These are phyloP conservation scores for Backusella psychrophila DNA, from an alignment of 192 early-diverging fungal genomes.

Conservation along the genomic window DNA sequence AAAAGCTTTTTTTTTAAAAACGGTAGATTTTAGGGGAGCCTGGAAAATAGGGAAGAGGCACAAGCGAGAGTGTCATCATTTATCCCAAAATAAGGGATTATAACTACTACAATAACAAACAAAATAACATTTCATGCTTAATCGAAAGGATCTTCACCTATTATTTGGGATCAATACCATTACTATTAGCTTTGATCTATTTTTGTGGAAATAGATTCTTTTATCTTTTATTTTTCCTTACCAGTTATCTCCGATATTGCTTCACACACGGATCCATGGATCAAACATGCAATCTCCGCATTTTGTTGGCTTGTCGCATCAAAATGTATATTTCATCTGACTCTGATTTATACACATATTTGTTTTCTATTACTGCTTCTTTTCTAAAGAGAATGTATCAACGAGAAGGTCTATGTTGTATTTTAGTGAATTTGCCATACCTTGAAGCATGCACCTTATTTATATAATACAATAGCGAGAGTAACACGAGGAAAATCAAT, in stretches of 20 bases:
- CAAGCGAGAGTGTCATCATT: neutral
- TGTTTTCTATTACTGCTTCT: neutral
- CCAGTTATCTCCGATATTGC: neutral
- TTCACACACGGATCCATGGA: neutral
- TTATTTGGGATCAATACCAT: neutral
- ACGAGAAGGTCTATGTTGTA: neutral
- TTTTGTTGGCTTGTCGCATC: neutral
- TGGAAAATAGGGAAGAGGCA: conserved; percentile 6
- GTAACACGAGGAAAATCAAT: conserved; percentile 1
- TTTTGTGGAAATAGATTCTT: neutral
- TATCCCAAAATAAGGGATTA: neutral
- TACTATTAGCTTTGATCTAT: neutral
- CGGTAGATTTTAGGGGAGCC: neutral
- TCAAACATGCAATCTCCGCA: conserved; percentile 1
- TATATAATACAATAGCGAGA: neutral
- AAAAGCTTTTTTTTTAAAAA: neutral
- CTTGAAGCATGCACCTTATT: neutral
- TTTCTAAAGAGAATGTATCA: neutral
- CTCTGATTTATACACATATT: neutral
- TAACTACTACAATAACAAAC: neutral
- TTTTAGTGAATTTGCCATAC: neutral
- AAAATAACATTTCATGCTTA: neutral
- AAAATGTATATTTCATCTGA: neutral
- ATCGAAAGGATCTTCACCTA: neutral
- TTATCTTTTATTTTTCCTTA: neutral